Evolutionary conservation across 2,329 filamentous ascomycete genomes (phyloP), one percentile per base, ranked within the genome.

Genomic region (Stachybotrys elegans): DNA sequence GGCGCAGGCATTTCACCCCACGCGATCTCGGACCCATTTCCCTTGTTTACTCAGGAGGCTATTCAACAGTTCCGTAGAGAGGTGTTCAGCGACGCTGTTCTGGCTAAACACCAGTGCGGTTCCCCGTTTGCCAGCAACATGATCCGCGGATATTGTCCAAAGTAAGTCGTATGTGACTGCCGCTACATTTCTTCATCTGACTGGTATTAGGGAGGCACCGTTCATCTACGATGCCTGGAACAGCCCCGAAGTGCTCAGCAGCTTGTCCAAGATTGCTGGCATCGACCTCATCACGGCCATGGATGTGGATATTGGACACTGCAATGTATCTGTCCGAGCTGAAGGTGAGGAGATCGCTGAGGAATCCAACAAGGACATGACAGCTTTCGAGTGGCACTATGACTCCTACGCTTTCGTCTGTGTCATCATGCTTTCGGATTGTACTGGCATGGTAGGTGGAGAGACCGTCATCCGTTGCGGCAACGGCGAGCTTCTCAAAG

Each of bases 371-470:
- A 70, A 78, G 36, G 68, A 73, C 22, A 68, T 71, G 48, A 73
- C 79, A 6, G 73, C 79, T 20, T 73, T 84, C 22, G 76, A 72
- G 29, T 84, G 80, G 81, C 80, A 84, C 61, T 75, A 66, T 2
- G 81, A 84, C 58, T 78, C 74, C 54, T 83, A 81, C 56, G 79
- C 81, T 1, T 85, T 84, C 54, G 81, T 84, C n/a, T 83, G 76
- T 48, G 79, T 84, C 8, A 70, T 73, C 3, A 85, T 84, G 79
- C 67, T 84, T 12, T 79, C 76, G 35, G 79, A 84, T 55, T 82
- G 78, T 49, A 72, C 70, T 0, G 66, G 68, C 34, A 84, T 84
- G 79, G 62, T 80, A n/a, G 81, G 80, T 4, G 79, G 80, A 3
- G 80, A 84, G 62, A 84, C 79, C 1, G 79, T 75, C 2, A 58